Base-by-base conservation (phyloP, 345 rosid genomes). In the Heritiera fomes region DNA sequence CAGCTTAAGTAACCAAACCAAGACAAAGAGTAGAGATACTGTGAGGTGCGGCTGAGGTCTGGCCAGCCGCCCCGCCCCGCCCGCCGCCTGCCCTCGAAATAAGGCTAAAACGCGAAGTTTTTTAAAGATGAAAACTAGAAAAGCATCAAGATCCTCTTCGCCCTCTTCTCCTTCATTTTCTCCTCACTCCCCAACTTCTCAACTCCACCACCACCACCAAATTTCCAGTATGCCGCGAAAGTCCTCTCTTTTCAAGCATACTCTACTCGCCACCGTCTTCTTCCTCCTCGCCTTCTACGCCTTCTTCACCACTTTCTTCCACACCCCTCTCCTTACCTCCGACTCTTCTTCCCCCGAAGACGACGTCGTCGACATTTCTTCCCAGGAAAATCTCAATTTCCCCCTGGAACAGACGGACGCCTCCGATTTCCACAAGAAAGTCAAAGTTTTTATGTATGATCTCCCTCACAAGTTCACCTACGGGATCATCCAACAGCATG, bases 401-500 rank as follows among this genome's bases (percentile, higher is more conserved):
- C 46, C 74, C 62, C 60, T 4, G 9, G 55, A 49, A 18, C 78
- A 67, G 62, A 2, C 15, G 7, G 77, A 18, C 79, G 66, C 47
- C 6, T 53, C 80, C 11, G 49, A 1, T 2, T n/a, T 23, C 32
- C 32, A 15, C 38, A 6, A 34, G 3, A 87, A 78, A 71, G 89
- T 87, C 47, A 89, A 45, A 79, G 79, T 94, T 63, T 96, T 84
- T 87, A 88, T 94, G 95, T 94, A 96, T 83, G 88, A 92, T 87
- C 90, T 96, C 55, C 99, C 99, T 12, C 78, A 70, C 74, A 83
- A 78, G 78, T 96, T 96, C 93, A 96, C 90, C 56, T 83, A 90
- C 79, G 98, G 97, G 17, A 76, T 96, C 65, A 91, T 96, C 80
- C 84, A 91, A 82, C 92, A 89, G 58, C 98, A 90, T 86, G 77